A percentile compares a stretch with the other conserved stretches of the same genome.
Conservation (phyloP, 2,329 filamentous ascomycete species). For the Colletotrichum echinochloae region DNA sequence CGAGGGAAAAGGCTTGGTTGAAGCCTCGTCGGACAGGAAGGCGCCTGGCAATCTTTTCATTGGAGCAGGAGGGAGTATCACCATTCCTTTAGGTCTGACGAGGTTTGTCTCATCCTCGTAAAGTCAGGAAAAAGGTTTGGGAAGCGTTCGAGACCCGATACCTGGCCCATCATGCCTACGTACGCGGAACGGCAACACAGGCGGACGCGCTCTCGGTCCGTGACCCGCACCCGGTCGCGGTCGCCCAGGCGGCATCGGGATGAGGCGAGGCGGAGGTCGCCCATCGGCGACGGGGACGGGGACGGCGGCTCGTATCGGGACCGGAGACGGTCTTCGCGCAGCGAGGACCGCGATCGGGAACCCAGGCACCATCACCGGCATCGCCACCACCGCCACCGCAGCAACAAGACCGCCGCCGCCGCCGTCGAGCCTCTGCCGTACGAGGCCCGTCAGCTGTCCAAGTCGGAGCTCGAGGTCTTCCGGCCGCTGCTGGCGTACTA, state of each 20-base stretch:
- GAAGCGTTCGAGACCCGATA: background rate
- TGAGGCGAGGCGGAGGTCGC: slow-evolving; percentile 32
- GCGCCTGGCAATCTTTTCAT: background rate
- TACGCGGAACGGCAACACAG: background rate
- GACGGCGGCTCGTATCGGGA: slow-evolving; percentile 12
- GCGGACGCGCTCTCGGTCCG: slow-evolving; percentile 8
- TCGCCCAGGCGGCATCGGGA: slow-evolving; percentile 29
- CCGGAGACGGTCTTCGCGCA: slow-evolving; percentile 1
- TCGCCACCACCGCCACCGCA: slow-evolving; percentile 15
- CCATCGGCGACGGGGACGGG: slow-evolving; percentile 12
- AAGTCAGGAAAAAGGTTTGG: background rate
- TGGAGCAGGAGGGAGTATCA: no score
- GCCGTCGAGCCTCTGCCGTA: slow-evolving; percentile 66
- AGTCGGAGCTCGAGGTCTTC: slow-evolving; percentile 75
- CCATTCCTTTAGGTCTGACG: background rate
- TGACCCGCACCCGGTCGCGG: slow-evolving; percentile 45
- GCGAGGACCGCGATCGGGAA: slow-evolving; percentile 12
- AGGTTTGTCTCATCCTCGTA: background rate
- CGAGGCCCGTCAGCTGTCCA: slow-evolving; percentile 73
- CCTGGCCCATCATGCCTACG: background rate
- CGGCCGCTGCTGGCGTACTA: slow-evolving; percentile 84
- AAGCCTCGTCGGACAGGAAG: background rate
- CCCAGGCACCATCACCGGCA: slow-evolving; percentile 35
- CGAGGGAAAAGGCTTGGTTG: background rate
- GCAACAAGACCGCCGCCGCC: slow-evolving; percentile 1